phyloP scores from a whole-genome alignment of 2,329 filamentous ascomycete genomes.

The Neodidymelliopsis sp. region DNA sequence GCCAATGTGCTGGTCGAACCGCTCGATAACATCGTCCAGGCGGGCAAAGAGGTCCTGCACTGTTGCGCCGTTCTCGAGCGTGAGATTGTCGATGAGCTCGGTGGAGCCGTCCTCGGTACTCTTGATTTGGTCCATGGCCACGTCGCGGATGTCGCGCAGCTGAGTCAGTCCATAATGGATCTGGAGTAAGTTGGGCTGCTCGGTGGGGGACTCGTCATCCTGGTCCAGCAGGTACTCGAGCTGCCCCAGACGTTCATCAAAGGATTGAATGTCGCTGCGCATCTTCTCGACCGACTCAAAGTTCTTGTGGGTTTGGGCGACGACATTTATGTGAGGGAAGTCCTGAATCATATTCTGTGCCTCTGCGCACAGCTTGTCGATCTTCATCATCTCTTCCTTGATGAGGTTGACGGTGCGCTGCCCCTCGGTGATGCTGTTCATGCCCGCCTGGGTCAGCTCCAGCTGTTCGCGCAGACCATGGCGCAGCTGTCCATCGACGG shows the following conservation, averaged over 20 bases:
- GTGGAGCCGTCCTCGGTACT: constrained; percentile 84
- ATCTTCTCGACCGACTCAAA: constrained; percentile 94
- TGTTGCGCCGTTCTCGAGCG: constrained; percentile 73
- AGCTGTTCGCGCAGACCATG: constrained; percentile 90
- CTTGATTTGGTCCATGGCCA: constrained; percentile 95
- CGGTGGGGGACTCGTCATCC: constrained; percentile 85
- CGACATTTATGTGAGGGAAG: constrained; percentile 89
- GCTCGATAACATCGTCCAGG: constrained; percentile 85
- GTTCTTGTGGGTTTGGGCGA: constrained; percentile 94
- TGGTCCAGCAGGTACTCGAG: constrained; percentile 81
- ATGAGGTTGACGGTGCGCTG: constrained; percentile 91
- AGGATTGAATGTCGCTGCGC: constrained; percentile 87
- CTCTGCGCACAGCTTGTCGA: constrained; percentile 96
- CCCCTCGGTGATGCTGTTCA: constrained; percentile 85
- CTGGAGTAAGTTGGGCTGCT: constrained; percentile 88
- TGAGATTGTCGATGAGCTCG: constrained; percentile 81
- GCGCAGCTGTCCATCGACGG: constrained; percentile 88
- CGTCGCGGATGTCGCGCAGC: constrained; percentile 91
- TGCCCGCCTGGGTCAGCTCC: constrained; percentile 91
- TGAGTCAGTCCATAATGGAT: constrained; percentile 93
- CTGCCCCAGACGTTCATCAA: constrained; percentile 76
- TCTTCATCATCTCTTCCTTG: constrained; percentile 98
- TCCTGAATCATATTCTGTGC: constrained; percentile 97
- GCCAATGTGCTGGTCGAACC: constrained; percentile 95
- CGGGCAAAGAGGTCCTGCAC: constrained; percentile 88